Evolutionary conservation across 495 filamentous ascomycete genomes (phyloP), one percentile per base, ranked within the genome.

Genomic region (Penicillium argentinense): DNA sequence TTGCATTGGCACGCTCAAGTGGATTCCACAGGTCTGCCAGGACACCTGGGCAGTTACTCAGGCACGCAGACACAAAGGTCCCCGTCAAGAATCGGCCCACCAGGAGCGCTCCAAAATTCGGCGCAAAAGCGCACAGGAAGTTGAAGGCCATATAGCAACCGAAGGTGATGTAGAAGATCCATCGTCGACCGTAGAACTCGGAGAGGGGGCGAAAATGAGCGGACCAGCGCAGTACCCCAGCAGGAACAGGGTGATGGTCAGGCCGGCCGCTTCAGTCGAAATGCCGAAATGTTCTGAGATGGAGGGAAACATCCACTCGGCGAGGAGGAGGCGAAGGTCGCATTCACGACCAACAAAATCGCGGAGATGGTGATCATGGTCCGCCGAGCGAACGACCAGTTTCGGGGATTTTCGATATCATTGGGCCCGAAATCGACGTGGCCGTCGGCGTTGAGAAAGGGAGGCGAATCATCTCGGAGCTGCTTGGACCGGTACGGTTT

Each of bases 21-120:
- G 78, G 71, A 26, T 65, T 67, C 74, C 73, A 79, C 13, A 81
- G 41, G 56, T 82, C 78, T 13, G 74, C 76, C n/a, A 81, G 47
- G 5, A 75, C 64, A 5, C 76, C 78, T 0, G 72, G 72, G 14
- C 63, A 53, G 42, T 76, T 77, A 21, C 61, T 72, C 14, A 80
- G 55, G 3, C 76, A 65, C 3, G 76, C 76, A 21, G 63, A 67
- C n/a, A 72, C 78, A 34, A 75, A 75, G 9, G 71, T 75, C 17
- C 78, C 78, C 0, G 72, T 64, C 9, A 80, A 46, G 45, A 80
- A 79, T 8, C 78, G 61, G 24, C 74, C 73, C 4, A 73, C 71
- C 1, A 80, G 57, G 18, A 81, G 56, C 11, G 61, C 64, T 1
- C 47, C 74, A 17, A 80, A 64, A 42, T 77, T 78, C 2, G 71